A percentile compares a stretch with the other conserved stretches of the same genome.
phyloP scores from a whole-genome alignment of 2,329 filamentous ascomycete species.

The Colletotrichum sp. region DNA sequence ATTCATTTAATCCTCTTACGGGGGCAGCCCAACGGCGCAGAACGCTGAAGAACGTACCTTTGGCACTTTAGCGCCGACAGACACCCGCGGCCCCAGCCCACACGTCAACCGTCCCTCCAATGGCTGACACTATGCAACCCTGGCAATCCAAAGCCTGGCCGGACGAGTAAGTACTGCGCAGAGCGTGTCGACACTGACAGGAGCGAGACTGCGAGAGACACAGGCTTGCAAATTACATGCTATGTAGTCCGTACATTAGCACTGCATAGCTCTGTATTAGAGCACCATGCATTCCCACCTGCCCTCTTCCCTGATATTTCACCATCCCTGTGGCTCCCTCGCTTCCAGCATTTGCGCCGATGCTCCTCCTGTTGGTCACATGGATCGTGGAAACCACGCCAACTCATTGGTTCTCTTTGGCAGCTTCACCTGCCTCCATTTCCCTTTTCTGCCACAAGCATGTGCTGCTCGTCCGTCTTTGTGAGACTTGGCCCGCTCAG shows the following conservation, averaged over 20 bases:
- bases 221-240: not conserved
- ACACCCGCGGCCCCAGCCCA: not conserved
- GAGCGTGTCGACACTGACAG: not conserved
- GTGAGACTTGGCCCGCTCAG: not conserved
- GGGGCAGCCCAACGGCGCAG: constrained; percentile 11
- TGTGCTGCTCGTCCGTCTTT: not conserved
- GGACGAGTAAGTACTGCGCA: not conserved
- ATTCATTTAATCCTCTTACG: not conserved
- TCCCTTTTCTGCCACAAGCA: constrained; percentile 6
- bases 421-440: not conserved
- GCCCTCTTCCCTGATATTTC: not conserved
- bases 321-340: constrained; percentile 8
- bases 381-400: not conserved
- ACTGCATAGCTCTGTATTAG: not conserved
- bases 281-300: not conserved
- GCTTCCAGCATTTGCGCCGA: not conserved
- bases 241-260: not conserved
- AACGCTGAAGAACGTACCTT: constrained; percentile 18
- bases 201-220: not conserved
- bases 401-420: constrained; percentile 1
- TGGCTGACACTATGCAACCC: not conserved
- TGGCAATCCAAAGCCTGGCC: constrained; percentile 1
- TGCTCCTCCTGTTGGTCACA: not conserved
- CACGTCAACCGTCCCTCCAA: not conserved
- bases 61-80: constrained; percentile 6